These are phyloP conservation scores for Dendrobium officinale DNA, from an alignment of 106 monocot species.

Conservation along the genomic window DNA sequence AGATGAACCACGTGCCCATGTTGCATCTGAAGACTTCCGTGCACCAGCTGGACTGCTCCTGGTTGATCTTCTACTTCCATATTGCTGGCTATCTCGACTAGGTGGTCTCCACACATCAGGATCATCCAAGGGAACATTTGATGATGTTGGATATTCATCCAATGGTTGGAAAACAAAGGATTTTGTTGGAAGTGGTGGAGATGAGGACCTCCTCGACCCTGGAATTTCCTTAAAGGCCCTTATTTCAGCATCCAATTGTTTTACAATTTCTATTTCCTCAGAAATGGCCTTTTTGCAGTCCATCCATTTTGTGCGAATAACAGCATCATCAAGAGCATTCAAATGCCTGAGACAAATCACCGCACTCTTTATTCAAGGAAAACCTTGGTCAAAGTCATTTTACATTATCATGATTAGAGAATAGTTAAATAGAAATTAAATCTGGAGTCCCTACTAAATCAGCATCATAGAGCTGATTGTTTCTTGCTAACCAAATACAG, in stretches of 20 bases:
- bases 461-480: background rate
- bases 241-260: conserved; percentile 82
- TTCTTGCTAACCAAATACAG: background rate
- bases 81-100: conserved; percentile 36
- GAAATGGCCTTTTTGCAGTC: conserved; percentile 82
- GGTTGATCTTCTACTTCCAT: conserved; percentile 35
- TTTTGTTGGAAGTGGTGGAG: conserved; percentile 67
- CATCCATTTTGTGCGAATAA: conserved; percentile 76
- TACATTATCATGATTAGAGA: background rate
- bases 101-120: conserved; percentile 99
- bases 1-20: conserved; percentile 73
- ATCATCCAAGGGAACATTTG: conserved; percentile 63
- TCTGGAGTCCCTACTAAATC: background rate
- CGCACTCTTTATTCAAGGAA: background rate
- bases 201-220: conserved; percentile 51
- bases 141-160: conserved; percentile 89
- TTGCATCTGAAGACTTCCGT: conserved; percentile 73
- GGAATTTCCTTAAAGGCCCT: conserved; percentile 81
- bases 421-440: background rate
- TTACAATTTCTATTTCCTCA: conserved; percentile 88
- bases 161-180: conserved; percentile 96
- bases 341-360: conserved; percentile 48
- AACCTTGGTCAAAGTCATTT: background rate
- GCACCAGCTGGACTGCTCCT: conserved; percentile 25
- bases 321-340: conserved; percentile 69